Base-by-base conservation (phyloP, 441 rosid species). In the Arabidopsis lyrata region DNA sequence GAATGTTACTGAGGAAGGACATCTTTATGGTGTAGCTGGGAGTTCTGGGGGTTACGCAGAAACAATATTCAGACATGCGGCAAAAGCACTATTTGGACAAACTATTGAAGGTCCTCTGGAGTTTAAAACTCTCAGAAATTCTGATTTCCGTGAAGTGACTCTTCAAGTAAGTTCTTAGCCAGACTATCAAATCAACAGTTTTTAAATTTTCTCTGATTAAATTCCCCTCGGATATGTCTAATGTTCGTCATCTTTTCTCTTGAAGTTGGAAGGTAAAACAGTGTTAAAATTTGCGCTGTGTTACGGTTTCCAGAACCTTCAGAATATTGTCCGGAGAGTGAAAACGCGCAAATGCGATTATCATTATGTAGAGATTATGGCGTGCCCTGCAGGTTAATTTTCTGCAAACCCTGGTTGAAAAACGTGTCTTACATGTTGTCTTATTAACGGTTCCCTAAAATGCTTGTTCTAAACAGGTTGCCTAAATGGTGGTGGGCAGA, bases 351-450 rank as follows among this genome's bases (percentile, higher is more conserved):
- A 83, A 78, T 91, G 98, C 66, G 98, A 93, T 70, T 92, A 90
- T 81, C 93, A 95, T 32, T 95, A 83, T 69, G 96, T 95, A 77
- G 98, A 95, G 88, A 87, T 95, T 75, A 95, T 93, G 99, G 99
- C 98, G 11, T 95, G 98, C 64, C 99, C 99, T 76, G 80, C 99
- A 84, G 99, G 98, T 92, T 58, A 34, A 22, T 42, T 49, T 61
- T 69, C 57, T 62, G n/a, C 44, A 57, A 44, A 14, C 48, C 44
- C 8, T 20, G 8, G 13, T 68, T 52, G 45, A 13, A 34, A 44
- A 24, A 10, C 3, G 18, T 24, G 5, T 60, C 8, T 65, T 54
- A 2, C 48, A 34, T 68, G 59, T 18, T 13, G 27, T 9, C 22
- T 15, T 65, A 59, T 7, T 68, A 53, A 61, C 1, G 31, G 10